Conservation (phyloP, 805 yeast species). For the Cyberlindnera mississippiensis region DNA sequence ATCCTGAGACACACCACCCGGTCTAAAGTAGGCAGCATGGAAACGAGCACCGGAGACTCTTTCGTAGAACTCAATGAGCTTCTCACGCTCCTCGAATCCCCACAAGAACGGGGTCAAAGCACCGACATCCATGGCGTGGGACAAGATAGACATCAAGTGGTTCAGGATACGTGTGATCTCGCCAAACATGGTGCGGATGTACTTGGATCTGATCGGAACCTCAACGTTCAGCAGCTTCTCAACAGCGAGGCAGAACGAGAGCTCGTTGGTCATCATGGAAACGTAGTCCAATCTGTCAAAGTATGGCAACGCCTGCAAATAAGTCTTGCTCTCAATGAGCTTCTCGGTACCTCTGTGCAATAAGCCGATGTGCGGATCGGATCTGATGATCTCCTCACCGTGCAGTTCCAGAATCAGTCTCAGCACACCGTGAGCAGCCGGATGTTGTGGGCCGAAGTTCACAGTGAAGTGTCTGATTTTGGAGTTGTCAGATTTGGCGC, state of each 20-base stretch:
- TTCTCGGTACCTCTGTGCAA: conserved; percentile 88
- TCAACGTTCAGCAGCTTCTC: conserved; percentile 82
- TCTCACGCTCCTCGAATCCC: conserved; percentile 94
- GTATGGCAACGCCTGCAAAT: conserved; percentile 84
- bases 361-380: conserved; percentile 87
- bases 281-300: conserved; percentile 85
- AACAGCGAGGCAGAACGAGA: conserved; percentile 77
- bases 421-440: conserved; percentile 92
- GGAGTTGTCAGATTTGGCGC: conserved; percentile 19
- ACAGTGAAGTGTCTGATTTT: conserved; percentile 84
- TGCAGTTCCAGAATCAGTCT: conserved; percentile 80
- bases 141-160: conserved; percentile 80
- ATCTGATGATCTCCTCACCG: conserved; percentile 83
- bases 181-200: conserved; percentile 80
- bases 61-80: conserved; percentile 88
- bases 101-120: conserved; percentile 89
- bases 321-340: conserved; percentile 80
- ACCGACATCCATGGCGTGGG: conserved; percentile 94
- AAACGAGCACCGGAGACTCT: conserved; percentile 88
- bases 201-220: conserved; percentile 80
- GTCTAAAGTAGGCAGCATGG: conserved; percentile 85
- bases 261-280: conserved; percentile 88
- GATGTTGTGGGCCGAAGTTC: conserved; percentile 92
- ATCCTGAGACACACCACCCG: conserved; percentile 91
- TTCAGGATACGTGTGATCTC: conserved; percentile 81